phyloP scores from a whole-genome alignment of 345 rosid genomes.

The Turritis glabra region DNA sequence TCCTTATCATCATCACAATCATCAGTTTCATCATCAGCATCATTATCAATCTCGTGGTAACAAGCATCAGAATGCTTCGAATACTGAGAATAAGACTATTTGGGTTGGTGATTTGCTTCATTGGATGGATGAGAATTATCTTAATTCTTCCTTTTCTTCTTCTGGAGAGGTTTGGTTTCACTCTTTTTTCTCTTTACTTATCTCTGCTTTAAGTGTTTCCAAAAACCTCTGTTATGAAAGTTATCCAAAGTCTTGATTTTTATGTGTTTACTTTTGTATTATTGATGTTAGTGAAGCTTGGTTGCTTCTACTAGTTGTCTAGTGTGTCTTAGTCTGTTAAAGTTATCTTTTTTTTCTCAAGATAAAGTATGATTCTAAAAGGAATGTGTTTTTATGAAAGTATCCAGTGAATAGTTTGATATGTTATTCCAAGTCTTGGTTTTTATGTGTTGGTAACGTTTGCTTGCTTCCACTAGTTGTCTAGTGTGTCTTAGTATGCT shows the following conservation, averaged over 20 bases:
- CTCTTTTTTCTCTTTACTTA: neutral
- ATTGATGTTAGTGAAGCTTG: neutral
- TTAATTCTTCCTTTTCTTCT: constrained; percentile 64
- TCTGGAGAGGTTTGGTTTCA: constrained; percentile 67
- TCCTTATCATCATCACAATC: constrained; percentile 42
- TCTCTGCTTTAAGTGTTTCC: neutral
- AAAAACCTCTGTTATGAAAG: neutral
- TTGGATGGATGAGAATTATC: constrained; percentile 97
- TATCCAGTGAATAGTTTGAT: neutral
- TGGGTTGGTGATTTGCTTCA: constrained; percentile 98
- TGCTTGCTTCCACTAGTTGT: neutral
- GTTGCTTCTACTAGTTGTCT: neutral
- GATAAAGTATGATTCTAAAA: neutral
- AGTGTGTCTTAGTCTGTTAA: neutral
- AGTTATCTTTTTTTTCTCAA: neutral
- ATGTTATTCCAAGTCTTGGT: neutral
- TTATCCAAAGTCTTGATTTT: neutral
- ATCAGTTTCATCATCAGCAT: constrained; percentile 38
- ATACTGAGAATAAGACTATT: constrained; percentile 70
- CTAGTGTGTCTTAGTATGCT: neutral
- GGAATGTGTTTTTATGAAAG: neutral
- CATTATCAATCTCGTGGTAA: constrained; percentile 39
- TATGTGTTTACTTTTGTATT: constrained; percentile 7
- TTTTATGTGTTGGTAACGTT: neutral
- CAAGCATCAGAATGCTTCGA: constrained; percentile 49